A percentile compares a stretch with the other conserved stretches of the same genome.
These are phyloP conservation scores for Penstemon barbatus DNA, from an alignment of 257 asterid species.

Conservation along the genomic window DNA sequence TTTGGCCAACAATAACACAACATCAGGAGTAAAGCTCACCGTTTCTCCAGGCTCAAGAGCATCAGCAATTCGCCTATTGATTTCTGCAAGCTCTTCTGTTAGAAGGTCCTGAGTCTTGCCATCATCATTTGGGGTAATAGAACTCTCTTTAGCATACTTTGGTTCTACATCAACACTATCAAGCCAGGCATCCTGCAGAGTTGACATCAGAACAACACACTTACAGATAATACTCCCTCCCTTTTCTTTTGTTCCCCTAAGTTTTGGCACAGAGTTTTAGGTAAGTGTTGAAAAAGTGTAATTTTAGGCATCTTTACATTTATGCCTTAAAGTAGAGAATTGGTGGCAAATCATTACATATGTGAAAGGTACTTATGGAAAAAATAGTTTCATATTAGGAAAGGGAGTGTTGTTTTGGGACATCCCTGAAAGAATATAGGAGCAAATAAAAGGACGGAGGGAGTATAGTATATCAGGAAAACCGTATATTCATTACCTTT, in stretches of 20 bases:
- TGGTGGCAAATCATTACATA: too few relatives aligned
- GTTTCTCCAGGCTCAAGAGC: conserved; percentile 91
- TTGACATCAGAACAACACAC: conserved; percentile 23
- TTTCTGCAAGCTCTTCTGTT: conserved; percentile 71
- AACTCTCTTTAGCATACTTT: conserved; percentile 41
- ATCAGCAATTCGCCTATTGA: conserved; percentile 89
- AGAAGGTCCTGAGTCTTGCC: conserved; percentile 65
- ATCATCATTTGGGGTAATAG: conserved; percentile 34
- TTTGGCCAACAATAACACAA: conserved; percentile 14
- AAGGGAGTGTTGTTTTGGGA: too few relatives aligned
- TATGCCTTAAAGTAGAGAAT: too few relatives aligned
- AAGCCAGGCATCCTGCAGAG: conserved; percentile 97
- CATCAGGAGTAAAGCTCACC: conserved; percentile 38
- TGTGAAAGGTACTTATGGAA: too few relatives aligned
- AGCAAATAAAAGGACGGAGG: too few relatives aligned
- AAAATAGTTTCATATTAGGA: too few relatives aligned
- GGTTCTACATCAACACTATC: conserved; percentile 65
- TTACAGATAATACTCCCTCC: conserved; percentile 1
- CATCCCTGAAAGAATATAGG: too few relatives aligned
- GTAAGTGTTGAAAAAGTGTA: too few relatives aligned
- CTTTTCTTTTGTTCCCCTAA: too few relatives aligned
- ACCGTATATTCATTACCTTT: conserved; percentile 49
- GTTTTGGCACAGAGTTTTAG: too few relatives aligned
- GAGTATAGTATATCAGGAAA: not conserved
- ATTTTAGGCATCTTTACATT: too few relatives aligned